A percentile compares a stretch with the other conserved stretches of the same genome.
Conservation (phyloP, 192 early-diverging fungal species). For the Nowakowskiella sp. region DNA sequence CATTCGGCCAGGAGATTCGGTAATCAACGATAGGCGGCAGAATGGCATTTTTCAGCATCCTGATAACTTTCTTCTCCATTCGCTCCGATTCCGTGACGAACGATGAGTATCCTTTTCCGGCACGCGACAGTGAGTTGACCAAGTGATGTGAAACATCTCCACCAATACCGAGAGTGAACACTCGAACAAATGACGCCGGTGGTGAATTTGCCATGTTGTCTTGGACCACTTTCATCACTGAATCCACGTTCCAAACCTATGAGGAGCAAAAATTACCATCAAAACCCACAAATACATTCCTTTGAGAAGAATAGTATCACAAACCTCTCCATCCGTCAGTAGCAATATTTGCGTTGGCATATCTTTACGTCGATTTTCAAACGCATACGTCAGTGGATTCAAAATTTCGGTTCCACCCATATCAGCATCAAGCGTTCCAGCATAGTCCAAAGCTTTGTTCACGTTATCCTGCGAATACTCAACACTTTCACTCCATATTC, state of each 20-base stretch:
- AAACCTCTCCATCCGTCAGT: conserved; percentile 40
- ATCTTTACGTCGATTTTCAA: conserved; percentile 18
- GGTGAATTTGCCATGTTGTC: conserved; percentile 16
- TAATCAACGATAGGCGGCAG: conserved; percentile 35
- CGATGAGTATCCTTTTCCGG: conserved; percentile 39
- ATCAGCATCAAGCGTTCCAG: conserved; percentile 23
- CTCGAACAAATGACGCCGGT: conserved; percentile 15
- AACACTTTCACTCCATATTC: conserved; percentile 26
- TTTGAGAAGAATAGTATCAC: too few relatives aligned
- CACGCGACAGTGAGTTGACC: conserved; percentile 39
- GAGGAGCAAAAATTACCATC: too few relatives aligned
- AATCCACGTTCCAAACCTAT: conserved; percentile 34
- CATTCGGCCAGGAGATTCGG: conserved; percentile 24
- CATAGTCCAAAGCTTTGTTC: conserved; percentile 20
- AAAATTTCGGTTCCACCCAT: conserved; percentile 44
- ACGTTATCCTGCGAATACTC: conserved; percentile 27
- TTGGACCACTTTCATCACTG: too few relatives aligned
- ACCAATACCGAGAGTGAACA: conserved; percentile 46
- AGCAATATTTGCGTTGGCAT: conserved; percentile 33
- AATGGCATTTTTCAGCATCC: conserved; percentile 43
- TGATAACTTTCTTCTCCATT: conserved; percentile 43
- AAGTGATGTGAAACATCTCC: conserved; percentile 38
- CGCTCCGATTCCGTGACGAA: conserved; percentile 35
- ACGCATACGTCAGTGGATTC: conserved; percentile 18
- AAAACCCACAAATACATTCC: too few relatives aligned